phyloP scores from a whole-genome alignment of 306 rosid species.

The Clitoria ternatea region DNA sequence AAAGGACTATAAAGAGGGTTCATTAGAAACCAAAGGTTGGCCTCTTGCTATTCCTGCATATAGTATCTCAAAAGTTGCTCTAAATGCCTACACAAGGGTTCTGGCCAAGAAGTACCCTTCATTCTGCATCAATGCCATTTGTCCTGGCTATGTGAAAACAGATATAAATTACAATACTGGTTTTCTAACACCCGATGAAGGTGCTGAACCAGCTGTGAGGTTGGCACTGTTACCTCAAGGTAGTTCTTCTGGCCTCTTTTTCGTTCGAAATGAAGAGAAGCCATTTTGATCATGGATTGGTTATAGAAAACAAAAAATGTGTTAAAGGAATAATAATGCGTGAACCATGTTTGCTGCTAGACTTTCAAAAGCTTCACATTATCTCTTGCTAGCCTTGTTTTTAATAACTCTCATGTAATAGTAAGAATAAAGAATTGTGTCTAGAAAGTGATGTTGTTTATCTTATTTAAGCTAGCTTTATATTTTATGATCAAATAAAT shows the following conservation, averaged over 20 bases:
- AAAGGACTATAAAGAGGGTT: slow-evolving; percentile 40
- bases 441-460: neutral
- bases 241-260: slow-evolving; percentile 32
- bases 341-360: neutral
- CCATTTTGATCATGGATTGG: slow-evolving; percentile 20
- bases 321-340: neutral
- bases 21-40: slow-evolving; percentile 43
- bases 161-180: slow-evolving; percentile 38
- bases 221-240: slow-evolving; percentile 42
- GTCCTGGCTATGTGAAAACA: slow-evolving; percentile 48
- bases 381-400: neutral
- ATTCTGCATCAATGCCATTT: slow-evolving; percentile 28
- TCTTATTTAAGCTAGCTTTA: neutral
- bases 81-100: slow-evolving; percentile 46
- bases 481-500: neutral
- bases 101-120: slow-evolving; percentile 32
- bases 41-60: slow-evolving; percentile 26
- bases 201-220: slow-evolving; percentile 41
- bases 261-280: slow-evolving; percentile 12
- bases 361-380: neutral
- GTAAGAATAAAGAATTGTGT: neutral
- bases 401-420: neutral
- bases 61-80: slow-evolving; percentile 42
- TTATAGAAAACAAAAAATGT: neutral
- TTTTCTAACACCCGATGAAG: slow-evolving; percentile 43